Percentiles rank a stretch among this genome's conserved stretches.
phyloP scores from a whole-genome alignment of 176 grass and related monocot species.

The Neostapfia colusana region DNA sequence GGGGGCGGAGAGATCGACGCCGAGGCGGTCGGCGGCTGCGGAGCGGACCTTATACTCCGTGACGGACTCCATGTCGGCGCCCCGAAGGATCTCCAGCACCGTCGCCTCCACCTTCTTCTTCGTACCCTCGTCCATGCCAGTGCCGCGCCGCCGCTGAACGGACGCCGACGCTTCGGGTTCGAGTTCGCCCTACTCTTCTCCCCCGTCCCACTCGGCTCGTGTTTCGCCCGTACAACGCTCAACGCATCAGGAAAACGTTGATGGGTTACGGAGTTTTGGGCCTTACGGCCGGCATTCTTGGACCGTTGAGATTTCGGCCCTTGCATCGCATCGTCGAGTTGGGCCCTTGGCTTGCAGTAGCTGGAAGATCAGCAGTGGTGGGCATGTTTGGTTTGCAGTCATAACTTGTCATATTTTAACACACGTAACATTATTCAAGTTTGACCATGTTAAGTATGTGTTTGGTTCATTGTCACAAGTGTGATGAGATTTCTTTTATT shows the following conservation, averaged over 20 bases:
- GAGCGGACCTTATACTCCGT: conserved; percentile 71
- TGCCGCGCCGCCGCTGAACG: neutral
- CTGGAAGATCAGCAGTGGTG: too few relatives aligned
- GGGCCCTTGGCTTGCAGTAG: neutral
- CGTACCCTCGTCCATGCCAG: conserved; percentile 53
- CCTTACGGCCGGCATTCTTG: neutral
- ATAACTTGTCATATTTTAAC: too few relatives aligned
- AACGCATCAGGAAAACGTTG: neutral
- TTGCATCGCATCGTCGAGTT: neutral
- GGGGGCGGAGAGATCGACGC: conserved; percentile 65
- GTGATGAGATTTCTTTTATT: too few relatives aligned
- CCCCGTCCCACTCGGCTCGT: neutral
- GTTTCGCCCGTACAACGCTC: neutral
- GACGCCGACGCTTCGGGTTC: neutral
- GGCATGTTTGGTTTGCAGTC: too few relatives aligned
- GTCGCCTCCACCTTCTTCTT: conserved; percentile 61
- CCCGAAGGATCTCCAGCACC: conserved; percentile 73
- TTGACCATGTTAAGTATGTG: too few relatives aligned
- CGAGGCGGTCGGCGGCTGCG: conserved; percentile 60
- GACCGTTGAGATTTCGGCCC: conserved; percentile 2
- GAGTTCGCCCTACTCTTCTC: neutral
- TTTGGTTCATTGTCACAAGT: too few relatives aligned
- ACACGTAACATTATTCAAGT: too few relatives aligned
- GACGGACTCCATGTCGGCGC: conserved; percentile 57
- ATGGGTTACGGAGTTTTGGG: neutral